Percentiles rank a stretch among this genome's conserved stretches.
Conservation (phyloP, 257 asterid species). For the Gynochthodes officinalis region DNA sequence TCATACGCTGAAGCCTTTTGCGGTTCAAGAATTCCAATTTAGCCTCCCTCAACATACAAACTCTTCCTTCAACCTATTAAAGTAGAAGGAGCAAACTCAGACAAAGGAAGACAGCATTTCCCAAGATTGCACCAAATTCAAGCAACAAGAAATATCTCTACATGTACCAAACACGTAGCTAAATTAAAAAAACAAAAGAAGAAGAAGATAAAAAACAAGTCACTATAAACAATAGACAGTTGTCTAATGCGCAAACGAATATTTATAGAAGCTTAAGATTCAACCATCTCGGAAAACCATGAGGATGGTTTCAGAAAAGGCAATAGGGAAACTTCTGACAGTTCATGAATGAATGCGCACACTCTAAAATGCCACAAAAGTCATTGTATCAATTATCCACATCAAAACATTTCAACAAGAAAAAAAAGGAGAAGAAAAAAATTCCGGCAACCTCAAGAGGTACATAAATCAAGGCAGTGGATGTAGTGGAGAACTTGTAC, state of each 20-base stretch:
- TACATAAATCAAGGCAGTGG: not conserved
- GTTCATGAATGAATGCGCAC: not conserved
- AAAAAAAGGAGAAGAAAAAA: not conserved
- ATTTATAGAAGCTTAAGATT: not conserved
- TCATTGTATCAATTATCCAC: not conserved
- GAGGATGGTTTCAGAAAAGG: not conserved
- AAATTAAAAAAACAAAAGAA: too few species aligned
- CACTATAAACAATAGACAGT: too few species aligned
- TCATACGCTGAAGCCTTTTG: slow-evolving; percentile 76
- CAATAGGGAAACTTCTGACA: not conserved
- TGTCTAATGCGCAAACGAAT: too few species aligned
- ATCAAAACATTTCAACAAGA: not conserved
- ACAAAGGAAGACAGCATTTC: not conserved
- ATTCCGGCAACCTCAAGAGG: not conserved
- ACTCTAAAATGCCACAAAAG: not conserved
- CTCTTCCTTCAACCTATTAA: slow-evolving; percentile 87
- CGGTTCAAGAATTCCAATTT: slow-evolving; percentile 77
- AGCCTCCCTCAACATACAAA: slow-evolving; percentile 68
- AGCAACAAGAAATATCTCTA: not conserved
- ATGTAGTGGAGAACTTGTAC: too few species aligned
- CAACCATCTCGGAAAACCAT: not conserved
- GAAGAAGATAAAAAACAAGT: too few species aligned
- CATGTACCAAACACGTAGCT: not conserved
- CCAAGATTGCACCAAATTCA: not conserved
- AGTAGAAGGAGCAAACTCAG: not conserved